Base-by-base conservation (phyloP, 2,329 filamentous ascomycete genomes). In the Camptophora hylomeconis region DNA sequence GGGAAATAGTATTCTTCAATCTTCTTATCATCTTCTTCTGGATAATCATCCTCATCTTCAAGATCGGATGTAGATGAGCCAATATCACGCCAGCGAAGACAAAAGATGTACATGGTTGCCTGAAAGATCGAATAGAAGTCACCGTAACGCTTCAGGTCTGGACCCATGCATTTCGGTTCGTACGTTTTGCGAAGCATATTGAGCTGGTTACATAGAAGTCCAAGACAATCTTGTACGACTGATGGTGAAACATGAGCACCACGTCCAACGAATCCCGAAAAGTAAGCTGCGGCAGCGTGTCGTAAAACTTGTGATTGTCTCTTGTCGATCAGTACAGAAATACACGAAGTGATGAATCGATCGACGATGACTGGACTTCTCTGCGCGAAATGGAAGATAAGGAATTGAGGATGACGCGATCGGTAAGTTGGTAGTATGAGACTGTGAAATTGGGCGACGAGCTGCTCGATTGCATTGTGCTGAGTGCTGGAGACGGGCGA, bases 61-160 rank as follows among this genome's bases (percentile, higher is more conserved):
- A 69, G 61, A 11, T 33, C 33, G 7, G 36, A 41, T 14, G 22
- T 30, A 9, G 36, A 20, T 3, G 67, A 69, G 2, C 69, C 78
- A 25, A 98, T 65, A 47, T 95, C 87, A 37, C 83, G 78, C 89
- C 89, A 98, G 31, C 89, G 76, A 63, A 98, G 98, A 61, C 89
- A 98, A 57, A 92, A 94, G 35, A 92, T 87, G 59, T 94, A 94
- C 14, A 94, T 69, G 3, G 92, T 64, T 2, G 84, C 84, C 53
- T 94, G 86, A n/a, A 80, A 74, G 26, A 84, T 73, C 11, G 80
- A 75, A 52, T 94, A 94, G 56, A 92, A 93, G 9, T 79, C 72
- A 26, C 75, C 73, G 49, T 87, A 93, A 25, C 79, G 75, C 38
- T 77, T 75, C 32, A 92, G 68, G 51, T 98, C 84, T 0, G 89